Evolutionary conservation across 345 rosid species (phyloP).

Genomic region (Populus tremula): DNA sequence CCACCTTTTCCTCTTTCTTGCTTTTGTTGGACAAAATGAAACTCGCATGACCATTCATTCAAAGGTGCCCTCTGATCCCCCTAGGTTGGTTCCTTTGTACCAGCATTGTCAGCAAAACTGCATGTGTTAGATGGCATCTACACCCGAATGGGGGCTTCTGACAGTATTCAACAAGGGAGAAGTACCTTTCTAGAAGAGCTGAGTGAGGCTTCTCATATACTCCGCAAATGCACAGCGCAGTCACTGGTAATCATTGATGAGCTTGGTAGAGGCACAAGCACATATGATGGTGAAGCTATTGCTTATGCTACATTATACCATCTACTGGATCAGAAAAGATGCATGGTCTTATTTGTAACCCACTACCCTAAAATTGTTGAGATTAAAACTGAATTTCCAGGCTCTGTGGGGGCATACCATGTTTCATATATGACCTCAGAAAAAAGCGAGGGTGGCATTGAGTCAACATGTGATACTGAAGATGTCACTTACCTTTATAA

Average conservation of each 20-base stretch:
- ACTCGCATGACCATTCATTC: conserved; percentile 4
- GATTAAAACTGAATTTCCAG: conserved; percentile 47
- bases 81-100: conserved; percentile 96
- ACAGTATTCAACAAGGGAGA: conserved; percentile 87
- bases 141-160: conserved; percentile 96
- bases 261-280: conserved; percentile 95
- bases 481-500: conserved; percentile 86
- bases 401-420: conserved; percentile 68
- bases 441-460: conserved; percentile 19
- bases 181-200: conserved; percentile 94
- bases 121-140: conserved; percentile 80
- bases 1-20: not conserved
- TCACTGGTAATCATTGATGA: conserved; percentile 91
- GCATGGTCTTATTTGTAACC: conserved; percentile 87
- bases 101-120: conserved; percentile 73
- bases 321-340: conserved; percentile 61
- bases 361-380: conserved; percentile 86
- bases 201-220: conserved; percentile 75
- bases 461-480: conserved; percentile 39
- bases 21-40: conserved; percentile 9
- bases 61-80: conserved; percentile 28
- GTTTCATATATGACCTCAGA: conserved; percentile 74
- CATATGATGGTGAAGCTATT: conserved; percentile 91
- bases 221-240: conserved; percentile 55
- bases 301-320: conserved; percentile 85